These are phyloP conservation scores for Colletotrichum viniferum DNA, from an alignment of 2,329 filamentous ascomycete species.

Conservation along the genomic window DNA sequence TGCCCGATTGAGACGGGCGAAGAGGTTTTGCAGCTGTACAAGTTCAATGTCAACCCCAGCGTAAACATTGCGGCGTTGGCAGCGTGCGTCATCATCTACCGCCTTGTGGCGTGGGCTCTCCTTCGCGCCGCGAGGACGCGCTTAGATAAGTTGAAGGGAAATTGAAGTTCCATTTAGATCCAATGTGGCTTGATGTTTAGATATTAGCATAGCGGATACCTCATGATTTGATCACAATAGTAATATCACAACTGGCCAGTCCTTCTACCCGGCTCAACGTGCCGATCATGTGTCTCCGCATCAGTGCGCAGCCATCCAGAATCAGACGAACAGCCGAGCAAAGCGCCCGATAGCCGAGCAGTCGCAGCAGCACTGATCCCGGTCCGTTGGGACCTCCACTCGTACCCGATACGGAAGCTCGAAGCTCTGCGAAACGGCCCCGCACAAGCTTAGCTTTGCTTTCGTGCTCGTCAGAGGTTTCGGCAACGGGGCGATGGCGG, in stretches of 20 bases:
- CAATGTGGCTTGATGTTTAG: not conserved
- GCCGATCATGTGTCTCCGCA: not conserved
- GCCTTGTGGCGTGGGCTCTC: slow-evolving; percentile 65
- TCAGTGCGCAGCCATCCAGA: not conserved
- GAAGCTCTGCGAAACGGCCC: not conserved
- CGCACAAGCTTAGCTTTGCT: not conserved
- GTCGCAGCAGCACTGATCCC: slow-evolving; percentile 8
- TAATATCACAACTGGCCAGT: not conserved
- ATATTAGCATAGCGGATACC: not conserved
- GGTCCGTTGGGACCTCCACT: not conserved
- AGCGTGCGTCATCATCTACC: slow-evolving; percentile 67
- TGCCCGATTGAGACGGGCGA: slow-evolving; percentile 71
- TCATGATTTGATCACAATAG: not conserved
- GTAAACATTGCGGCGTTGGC: slow-evolving; percentile 68
- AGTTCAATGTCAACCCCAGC: slow-evolving; percentile 64
- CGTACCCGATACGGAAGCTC: slow-evolving; percentile 10
- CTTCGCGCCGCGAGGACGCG: slow-evolving; percentile 58
- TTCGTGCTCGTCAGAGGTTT: not conserved
- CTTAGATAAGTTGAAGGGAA: slow-evolving; percentile 43
- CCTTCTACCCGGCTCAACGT: not conserved
- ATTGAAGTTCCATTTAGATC: not conserved
- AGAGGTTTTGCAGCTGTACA: slow-evolving; percentile 71
- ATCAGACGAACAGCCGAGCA: slow-evolving; percentile 13
- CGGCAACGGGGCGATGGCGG: slow-evolving; percentile 8
- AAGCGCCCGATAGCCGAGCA: slow-evolving; percentile 11